Conservation (phyloP, 2,329 filamentous ascomycete genomes). For the Drechslerella coelobrocha region DNA sequence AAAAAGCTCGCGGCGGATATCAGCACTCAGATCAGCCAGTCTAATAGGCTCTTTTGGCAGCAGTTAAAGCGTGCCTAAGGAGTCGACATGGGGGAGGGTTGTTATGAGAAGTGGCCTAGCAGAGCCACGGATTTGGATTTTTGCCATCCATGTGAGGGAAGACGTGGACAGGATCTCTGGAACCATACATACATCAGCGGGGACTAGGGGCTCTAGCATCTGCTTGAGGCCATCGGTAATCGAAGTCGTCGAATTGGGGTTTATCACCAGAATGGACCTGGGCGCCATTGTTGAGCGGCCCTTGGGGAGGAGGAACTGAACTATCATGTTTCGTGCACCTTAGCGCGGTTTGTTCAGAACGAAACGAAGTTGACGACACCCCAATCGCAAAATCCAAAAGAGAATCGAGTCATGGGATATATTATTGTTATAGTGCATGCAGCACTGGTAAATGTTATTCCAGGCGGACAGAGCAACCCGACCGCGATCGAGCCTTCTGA, state of each 20-base stretch:
- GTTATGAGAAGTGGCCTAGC: constrained; percentile 29
- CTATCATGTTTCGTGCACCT: constrained; percentile 50
- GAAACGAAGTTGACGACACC: constrained; percentile 37
- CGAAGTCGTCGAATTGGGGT: constrained; percentile 75
- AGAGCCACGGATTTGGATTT: neutral
- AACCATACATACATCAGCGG: constrained; percentile 59
- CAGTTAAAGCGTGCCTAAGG: neutral
- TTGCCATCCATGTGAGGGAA: neutral
- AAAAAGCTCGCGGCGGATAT: constrained; percentile 21
- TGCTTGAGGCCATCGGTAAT: constrained; percentile 74
- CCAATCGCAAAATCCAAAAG: constrained; percentile 14
- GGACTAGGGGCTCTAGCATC: constrained; percentile 60
- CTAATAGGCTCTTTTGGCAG: neutral
- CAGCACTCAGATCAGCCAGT: constrained; percentile 17
- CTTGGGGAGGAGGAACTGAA: constrained; percentile 47
- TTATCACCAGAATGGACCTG: constrained; percentile 72
- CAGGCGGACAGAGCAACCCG: constrained; percentile 16
- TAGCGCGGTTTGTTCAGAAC: constrained; percentile 34
- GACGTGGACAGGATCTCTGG: neutral
- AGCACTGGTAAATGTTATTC: constrained; percentile 19
- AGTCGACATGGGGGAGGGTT: constrained; percentile 4
- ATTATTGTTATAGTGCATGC: constrained; percentile 22
- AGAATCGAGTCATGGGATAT: constrained; percentile 17
- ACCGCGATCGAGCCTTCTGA: neutral
- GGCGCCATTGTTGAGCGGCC: constrained; percentile 50